Conservation (phyloP, 768 basidiomycete genomes). For the Boletellus ananiceps region DNA sequence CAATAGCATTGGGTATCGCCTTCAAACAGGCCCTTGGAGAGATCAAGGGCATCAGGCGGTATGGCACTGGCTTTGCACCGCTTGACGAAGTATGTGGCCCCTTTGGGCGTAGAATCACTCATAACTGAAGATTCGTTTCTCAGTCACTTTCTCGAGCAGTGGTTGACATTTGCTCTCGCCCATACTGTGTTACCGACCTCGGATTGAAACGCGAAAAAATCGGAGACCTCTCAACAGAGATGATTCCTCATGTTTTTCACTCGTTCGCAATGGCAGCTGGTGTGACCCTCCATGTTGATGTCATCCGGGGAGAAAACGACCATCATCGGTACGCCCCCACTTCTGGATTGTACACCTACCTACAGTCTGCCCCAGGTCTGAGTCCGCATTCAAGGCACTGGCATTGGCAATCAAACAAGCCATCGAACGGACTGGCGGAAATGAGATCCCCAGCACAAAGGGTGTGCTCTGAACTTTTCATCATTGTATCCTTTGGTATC, state of each 20-base stretch:
- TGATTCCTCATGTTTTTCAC: slow-evolving; percentile 97
- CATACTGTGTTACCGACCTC: slow-evolving; percentile 91
- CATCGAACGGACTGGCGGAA: slow-evolving; percentile 82
- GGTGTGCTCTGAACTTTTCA: slow-evolving; percentile 62
- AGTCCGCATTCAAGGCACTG: slow-evolving; percentile 97
- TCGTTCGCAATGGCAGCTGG: slow-evolving; percentile 97
- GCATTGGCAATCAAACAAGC: slow-evolving; percentile 94
- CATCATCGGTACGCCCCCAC: slow-evolving; percentile 76
- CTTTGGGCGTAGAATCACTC: not conserved
- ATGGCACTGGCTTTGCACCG: slow-evolving; percentile 95
- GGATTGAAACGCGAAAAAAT: slow-evolving; percentile 86
- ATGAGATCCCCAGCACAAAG: slow-evolving; percentile 95
- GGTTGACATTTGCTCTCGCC: slow-evolving; percentile 96
- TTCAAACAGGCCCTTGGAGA: slow-evolving; percentile 96
- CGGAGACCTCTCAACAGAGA: slow-evolving; percentile 93
- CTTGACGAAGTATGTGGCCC: slow-evolving; percentile 77
- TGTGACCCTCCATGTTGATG: slow-evolving; percentile 91
- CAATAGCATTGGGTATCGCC: slow-evolving; percentile 80
- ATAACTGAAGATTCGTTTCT: slow-evolving; percentile 1
- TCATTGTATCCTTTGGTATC: not conserved
- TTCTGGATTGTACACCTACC: not conserved
- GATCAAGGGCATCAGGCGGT: slow-evolving; percentile 88
- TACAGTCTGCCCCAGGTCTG: slow-evolving; percentile 55
- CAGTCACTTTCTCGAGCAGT: slow-evolving; percentile 94
- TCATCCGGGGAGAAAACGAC: slow-evolving; percentile 92